These are phyloP conservation scores for Fusarium coffeatum DNA, from an alignment of 2,329 filamentous ascomycete genomes.

Conservation along the genomic window DNA sequence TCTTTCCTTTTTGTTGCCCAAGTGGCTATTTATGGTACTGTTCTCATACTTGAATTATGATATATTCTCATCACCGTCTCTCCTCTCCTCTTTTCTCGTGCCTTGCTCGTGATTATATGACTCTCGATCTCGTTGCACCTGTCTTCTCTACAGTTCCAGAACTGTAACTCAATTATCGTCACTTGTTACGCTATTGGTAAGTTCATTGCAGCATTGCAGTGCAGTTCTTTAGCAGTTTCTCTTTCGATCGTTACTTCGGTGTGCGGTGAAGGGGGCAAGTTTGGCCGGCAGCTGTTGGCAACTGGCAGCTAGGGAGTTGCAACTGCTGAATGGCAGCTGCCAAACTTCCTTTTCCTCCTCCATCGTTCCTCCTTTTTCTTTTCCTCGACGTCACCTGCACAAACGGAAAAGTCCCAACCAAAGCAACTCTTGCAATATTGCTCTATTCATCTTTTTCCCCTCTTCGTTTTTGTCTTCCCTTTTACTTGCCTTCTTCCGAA, in stretches of 20 bases:
- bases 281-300: conserved; percentile 29
- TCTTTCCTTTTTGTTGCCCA: neutral
- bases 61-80: neutral
- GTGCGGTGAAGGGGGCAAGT: conserved; percentile 14
- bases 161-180: conserved; percentile 11
- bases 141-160: neutral
- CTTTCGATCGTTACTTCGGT: neutral
- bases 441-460: neutral
- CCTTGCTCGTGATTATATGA: neutral
- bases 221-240: neutral
- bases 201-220: neutral
- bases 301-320: conserved; percentile 18
- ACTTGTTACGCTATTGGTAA: neutral
- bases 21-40: neutral
- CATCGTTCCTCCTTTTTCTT: conserved; percentile 1
- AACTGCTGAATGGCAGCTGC: conserved; percentile 9
- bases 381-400: conserved; percentile 13
- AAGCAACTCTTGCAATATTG: conserved; percentile 2
- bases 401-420: neutral
- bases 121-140: conserved; percentile 9
- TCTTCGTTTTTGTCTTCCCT: conserved; percentile 3
- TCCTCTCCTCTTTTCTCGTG: neutral
- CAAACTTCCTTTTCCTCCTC: conserved; percentile 9
- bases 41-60: neutral
- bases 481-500: conserved; percentile 1